These are phyloP conservation scores for Xylariales sp. DNA, from an alignment of 2,329 filamentous ascomycete genomes.

Conservation along the genomic window DNA sequence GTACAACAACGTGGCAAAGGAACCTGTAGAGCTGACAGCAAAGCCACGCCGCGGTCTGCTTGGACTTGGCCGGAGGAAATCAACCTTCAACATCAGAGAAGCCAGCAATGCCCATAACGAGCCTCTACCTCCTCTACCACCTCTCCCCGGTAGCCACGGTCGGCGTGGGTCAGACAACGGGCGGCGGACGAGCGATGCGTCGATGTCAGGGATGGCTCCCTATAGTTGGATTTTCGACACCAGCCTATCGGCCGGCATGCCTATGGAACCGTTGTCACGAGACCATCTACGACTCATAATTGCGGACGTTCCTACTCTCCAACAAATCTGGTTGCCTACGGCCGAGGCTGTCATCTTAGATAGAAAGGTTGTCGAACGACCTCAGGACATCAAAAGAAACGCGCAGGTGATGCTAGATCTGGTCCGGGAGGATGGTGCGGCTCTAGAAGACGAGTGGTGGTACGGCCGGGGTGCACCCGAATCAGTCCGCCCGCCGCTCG, in stretches of 20 bases:
- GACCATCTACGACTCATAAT: conserved; percentile 49
- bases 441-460: conserved; percentile 59
- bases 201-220: conserved; percentile 13
- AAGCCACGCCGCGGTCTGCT: conserved; percentile 50
- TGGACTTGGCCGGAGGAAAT: conserved; percentile 55
- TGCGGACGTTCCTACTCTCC: conserved; percentile 51
- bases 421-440: conserved; percentile 57
- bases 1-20: conserved; percentile 49
- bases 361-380: conserved; percentile 51
- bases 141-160: conserved; percentile 13
- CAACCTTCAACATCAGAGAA: conserved; percentile 33
- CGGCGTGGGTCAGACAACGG: conserved; percentile 24
- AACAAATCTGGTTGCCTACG: conserved; percentile 58
- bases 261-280: conserved; percentile 50
- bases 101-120: conserved; percentile 6
- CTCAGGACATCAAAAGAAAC: conserved; percentile 59
- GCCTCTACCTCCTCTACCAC: conserved; percentile 2
- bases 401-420: conserved; percentile 58
- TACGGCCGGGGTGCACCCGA: conserved; percentile 51
- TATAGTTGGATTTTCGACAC: conserved; percentile 51
- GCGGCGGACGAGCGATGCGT: conserved; percentile 24
- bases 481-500: conserved; percentile 47
- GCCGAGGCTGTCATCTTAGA: conserved; percentile 59
- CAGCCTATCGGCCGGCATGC: conserved; percentile 56
- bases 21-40: conserved; percentile 34